Evolutionary conservation across 805 yeast genomes (phyloP), one percentile per base, ranked within the genome.

Genomic region (Starmerella apis): DNA sequence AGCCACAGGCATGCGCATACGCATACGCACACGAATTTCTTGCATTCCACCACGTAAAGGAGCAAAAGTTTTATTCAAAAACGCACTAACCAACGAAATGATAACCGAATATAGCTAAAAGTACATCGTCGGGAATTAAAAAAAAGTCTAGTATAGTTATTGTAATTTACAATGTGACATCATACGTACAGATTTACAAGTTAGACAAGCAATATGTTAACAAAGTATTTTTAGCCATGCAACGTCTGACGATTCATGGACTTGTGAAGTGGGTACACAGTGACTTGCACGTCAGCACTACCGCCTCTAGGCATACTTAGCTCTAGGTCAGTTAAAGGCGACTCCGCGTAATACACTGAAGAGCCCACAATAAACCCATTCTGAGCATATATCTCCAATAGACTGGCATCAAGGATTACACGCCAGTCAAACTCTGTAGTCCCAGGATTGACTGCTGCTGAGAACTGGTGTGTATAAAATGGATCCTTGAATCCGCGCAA

Each of bases 391-490:
- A 56, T 20, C 33, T 56, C 59, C 8, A 56, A 20, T 2, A 56
- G 41, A 9, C 56, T 51, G 6, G 46, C 54, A 22, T 56, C 59
- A 13, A 56, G 46, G 9, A 56, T 33, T 8, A 56, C 27, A 8
- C 50, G 47, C 54, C 53, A 42, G 20, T 48, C 33, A 16, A 55
- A 33, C 13, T 16, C n/a, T 0, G 5, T 11, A 8, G 43, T 20
- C 2, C 49, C 47, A n/a, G 41, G 44, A 6, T n/a, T 33, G 1
- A 53, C 14, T 2, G 54, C 45, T 3, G 50, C 48, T 1, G 59
- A 54, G 27, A 51, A 55, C 39, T 56, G 46, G n/a, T 47, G 54
- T 3, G 56, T 55, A 27, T 38, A 55, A 51, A 49, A 56, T 20
- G 59, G 59, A 32, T 51, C 30, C 16, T 27, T 7, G 39, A 55